Conservation (phyloP, 2,329 filamentous ascomycete species). For the Pseudogymnoascus sp. region DNA sequence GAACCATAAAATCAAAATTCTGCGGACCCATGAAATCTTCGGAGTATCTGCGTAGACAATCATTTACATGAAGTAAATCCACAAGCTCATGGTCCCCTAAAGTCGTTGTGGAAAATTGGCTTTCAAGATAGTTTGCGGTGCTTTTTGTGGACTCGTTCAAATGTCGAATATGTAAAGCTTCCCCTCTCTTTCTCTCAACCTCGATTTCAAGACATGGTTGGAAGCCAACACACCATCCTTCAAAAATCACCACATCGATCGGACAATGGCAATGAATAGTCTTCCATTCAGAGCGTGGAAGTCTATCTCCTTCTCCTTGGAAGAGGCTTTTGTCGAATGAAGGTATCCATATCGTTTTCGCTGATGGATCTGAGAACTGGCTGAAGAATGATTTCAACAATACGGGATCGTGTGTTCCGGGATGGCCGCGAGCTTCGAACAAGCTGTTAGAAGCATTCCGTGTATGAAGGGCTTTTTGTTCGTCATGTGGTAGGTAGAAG, state of each 20-base stretch:
- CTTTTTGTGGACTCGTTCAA: background rate
- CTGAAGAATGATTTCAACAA: constrained; percentile 10
- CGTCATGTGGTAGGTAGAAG: constrained; percentile 69
- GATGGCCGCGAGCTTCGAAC: constrained; percentile 74
- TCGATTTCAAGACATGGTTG: constrained; percentile 40
- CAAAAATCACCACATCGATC: constrained; percentile 52
- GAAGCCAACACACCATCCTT: constrained; percentile 68
- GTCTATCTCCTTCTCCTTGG: constrained; percentile 55
- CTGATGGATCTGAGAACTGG: background rate
- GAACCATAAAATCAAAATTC: constrained; percentile 53
- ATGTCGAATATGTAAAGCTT: constrained; percentile 29
- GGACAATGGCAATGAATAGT: constrained; percentile 27
- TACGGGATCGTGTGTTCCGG: constrained; percentile 41
- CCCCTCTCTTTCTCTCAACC: constrained; percentile 39
- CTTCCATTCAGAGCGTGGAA: constrained; percentile 43
- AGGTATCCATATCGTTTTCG: constrained; percentile 37
- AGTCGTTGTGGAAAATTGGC: constrained; percentile 24
- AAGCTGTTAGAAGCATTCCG: constrained; percentile 63
- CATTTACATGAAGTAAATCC: constrained; percentile 50
- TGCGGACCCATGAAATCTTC: constrained; percentile 43
- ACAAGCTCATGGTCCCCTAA: constrained; percentile 45
- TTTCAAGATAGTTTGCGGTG: background rate
- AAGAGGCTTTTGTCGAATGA: constrained; percentile 59
- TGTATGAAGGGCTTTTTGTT: constrained; percentile 57
- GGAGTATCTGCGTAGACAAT: constrained; percentile 45